Percentiles rank a stretch among this genome's conserved stretches.
These are phyloP conservation scores for Aegilops longissima DNA, from an alignment of 176 grass and related monocot species.

Conservation along the genomic window DNA sequence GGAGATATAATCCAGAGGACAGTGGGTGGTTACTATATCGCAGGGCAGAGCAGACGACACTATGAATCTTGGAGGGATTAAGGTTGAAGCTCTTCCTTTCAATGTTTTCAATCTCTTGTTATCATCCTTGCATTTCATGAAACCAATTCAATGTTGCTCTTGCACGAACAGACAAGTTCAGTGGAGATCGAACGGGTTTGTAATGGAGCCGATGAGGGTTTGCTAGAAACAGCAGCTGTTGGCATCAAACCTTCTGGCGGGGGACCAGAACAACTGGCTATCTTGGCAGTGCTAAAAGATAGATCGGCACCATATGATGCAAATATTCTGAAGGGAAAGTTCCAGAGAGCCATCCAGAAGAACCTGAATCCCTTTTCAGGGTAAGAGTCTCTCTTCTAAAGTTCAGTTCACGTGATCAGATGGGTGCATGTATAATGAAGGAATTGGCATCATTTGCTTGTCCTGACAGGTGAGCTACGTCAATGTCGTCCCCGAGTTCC, in stretches of 20 bases:
- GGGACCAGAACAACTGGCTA: constrained; percentile 81
- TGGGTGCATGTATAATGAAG: neutral
- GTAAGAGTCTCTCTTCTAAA: constrained; percentile 39
- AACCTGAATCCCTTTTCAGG: constrained; percentile 96
- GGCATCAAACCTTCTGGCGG: constrained; percentile 58
- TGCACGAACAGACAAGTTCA: constrained; percentile 65
- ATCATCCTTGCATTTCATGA: neutral
- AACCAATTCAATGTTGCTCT: neutral
- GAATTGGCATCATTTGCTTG: neutral
- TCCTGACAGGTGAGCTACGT: constrained; percentile 73
- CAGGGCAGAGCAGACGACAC: constrained; percentile 84
- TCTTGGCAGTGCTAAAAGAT: constrained; percentile 78
- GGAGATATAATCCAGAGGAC: constrained; percentile 90
- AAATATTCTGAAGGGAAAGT: constrained; percentile 61
- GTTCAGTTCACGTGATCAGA: neutral
- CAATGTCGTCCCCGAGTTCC: constrained; percentile 81
- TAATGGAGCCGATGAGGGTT: constrained; percentile 64
- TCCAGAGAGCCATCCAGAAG: constrained; percentile 84
- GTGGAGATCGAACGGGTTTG: constrained; percentile 91
- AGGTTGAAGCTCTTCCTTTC: constrained; percentile 44
- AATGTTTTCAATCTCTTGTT: neutral
- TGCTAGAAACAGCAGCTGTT: constrained; percentile 88
- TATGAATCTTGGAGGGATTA: constrained; percentile 95
- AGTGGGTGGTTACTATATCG: constrained; percentile 71
- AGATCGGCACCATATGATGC: constrained; percentile 30